Evolutionary conservation across 2,329 filamentous ascomycete genomes (phyloP).

Genomic region (Colletotrichum sp.): DNA sequence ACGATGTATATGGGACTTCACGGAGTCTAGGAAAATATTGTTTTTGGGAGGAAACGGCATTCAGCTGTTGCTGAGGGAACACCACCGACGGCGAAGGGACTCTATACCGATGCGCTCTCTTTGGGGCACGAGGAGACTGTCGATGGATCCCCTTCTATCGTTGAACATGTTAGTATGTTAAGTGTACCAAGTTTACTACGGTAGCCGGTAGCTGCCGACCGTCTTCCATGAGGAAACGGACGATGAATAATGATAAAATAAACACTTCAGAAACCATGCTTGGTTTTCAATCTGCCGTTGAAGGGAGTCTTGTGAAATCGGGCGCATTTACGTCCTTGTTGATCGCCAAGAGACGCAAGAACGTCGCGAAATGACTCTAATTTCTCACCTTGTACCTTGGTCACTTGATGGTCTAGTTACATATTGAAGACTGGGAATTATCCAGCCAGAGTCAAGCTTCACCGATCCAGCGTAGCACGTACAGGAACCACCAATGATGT

Average conservation of each 20-base stretch:
- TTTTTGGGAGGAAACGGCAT: not conserved
- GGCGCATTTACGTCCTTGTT: not conserved
- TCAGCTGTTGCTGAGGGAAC: not conserved
- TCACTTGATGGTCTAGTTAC: not conserved
- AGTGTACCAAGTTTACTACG: not conserved
- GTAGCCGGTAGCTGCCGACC: not conserved
- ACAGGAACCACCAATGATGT: not conserved
- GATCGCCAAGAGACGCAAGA: not conserved
- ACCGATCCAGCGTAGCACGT: not conserved
- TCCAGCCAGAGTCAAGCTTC: not conserved
- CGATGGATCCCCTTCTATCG: not conserved
- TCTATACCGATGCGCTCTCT: not conserved
- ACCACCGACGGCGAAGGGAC: not conserved
- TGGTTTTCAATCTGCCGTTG: not conserved
- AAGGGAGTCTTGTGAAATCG: not conserved
- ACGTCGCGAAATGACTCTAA: not conserved
- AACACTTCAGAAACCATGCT: not conserved
- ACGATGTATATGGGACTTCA: not conserved
- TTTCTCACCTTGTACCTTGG: not conserved
- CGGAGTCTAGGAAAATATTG: not conserved
- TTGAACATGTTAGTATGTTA: not conserved
- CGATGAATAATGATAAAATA: slow-evolving; percentile 1
- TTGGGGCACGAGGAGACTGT: not conserved
- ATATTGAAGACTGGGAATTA: not conserved
- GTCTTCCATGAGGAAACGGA: not conserved